phyloP scores from a whole-genome alignment of 1,284 basidiomycete genomes.

The Ustilago shanxiensis region DNA sequence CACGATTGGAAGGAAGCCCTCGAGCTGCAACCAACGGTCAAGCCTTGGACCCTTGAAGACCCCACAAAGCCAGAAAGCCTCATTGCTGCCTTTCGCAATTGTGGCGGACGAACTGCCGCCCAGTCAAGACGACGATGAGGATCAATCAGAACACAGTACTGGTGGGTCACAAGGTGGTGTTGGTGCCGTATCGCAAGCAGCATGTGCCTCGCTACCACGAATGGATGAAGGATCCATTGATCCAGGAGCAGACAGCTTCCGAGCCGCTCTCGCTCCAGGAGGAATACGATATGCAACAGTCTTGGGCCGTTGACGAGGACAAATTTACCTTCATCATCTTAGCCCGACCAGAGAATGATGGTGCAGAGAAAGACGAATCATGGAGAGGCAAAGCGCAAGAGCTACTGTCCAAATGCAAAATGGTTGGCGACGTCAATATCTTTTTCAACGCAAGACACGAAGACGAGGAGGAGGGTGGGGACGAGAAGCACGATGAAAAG shows the following conservation, averaged over 20 bases:
- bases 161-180: constrained; percentile 76
- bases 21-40: too few relatives aligned
- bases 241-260: constrained; percentile 85
- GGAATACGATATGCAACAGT: constrained; percentile 91
- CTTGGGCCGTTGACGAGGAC: constrained; percentile 89
- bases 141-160: constrained; percentile 77
- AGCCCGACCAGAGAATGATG: constrained; percentile 44
- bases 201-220: constrained; percentile 76
- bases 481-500: not conserved
- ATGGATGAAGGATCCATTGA: constrained; percentile 87
- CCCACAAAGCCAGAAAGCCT: not conserved
- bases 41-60: constrained; percentile 14
- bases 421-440: constrained; percentile 93
- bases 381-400: constrained; percentile 33
- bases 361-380: not conserved
- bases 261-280: constrained; percentile 85
- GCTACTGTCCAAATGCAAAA: constrained; percentile 70
- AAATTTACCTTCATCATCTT: constrained; percentile 94
- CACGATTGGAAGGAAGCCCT: constrained; percentile 6
- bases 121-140: constrained; percentile 73
- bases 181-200: constrained; percentile 77
- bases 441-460: constrained; percentile 74
- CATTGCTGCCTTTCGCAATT: too few relatives aligned
- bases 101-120: too few relatives aligned
- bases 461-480: constrained; percentile 67